Base-by-base conservation (phyloP, 805 yeast species). In the Ogataea dorogensis region DNA sequence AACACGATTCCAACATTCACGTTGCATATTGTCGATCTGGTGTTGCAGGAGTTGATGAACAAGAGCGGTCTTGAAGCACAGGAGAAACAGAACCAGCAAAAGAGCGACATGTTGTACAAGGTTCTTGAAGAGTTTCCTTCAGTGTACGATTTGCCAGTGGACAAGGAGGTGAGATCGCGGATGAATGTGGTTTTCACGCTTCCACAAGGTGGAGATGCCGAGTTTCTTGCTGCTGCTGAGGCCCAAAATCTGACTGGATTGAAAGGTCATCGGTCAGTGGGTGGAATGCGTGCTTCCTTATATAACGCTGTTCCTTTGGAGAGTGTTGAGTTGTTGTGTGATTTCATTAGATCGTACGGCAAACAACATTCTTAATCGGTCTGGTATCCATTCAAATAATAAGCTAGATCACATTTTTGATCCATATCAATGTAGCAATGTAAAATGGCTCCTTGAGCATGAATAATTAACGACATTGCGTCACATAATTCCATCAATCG, bases 1-100 rank as follows among this genome's bases (percentile, higher is more conserved):
- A 93, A 93, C 70, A 93, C 99, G 4, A 81, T 93, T 42, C 96
- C 98, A 27, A 86, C 91, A 46, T 87, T 93, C 66, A 86, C 96
- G 5, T 72, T 91, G 34, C 94, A 87, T 59, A 79, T 91, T 23
- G 77, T 91, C 56, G 80, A 86, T 53, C 70, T 91, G 50, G 96
- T 86, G 5, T 71, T 88, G 40, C 73, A 75, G 33, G 64, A 75
- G 47, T 65, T 91, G 40, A 46, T 86, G 18, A 60, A 59, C 3
- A 61, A 63, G 5, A 98, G 98, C 31, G 98, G 98, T 8, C 62
- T 93, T 14, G 67, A 53, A 5, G 65, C 56, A 1, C 91, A 85
- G 53, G 75, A 81, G 49, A 54, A 56, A 31, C 63, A 65, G 44
- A 83, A 87, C 50, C 62, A 65, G 23, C 49, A 63, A 28, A 93